Conservation (phyloP, 148 eudicot species). For the Pouteria glomerata region DNA sequence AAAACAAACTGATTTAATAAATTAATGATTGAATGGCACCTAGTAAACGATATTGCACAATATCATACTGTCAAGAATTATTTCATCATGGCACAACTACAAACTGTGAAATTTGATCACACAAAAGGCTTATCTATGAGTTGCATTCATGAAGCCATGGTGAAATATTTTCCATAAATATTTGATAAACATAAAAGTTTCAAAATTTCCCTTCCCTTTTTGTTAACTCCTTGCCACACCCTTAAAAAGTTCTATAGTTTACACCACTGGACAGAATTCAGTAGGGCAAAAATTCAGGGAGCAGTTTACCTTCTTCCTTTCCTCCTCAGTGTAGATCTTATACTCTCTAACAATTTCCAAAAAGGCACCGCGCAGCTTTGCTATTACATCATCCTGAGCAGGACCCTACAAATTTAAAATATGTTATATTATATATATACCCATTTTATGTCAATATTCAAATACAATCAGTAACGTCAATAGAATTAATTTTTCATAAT, state of each 20-base stretch:
- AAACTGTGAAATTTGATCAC: neutral
- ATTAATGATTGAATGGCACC: neutral
- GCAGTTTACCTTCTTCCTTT: constrained; percentile 58
- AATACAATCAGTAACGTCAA: neutral
- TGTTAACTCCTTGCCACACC: neutral
- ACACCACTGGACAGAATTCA: neutral
- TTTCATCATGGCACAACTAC: neutral
- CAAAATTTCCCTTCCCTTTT: neutral
- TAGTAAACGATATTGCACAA: neutral
- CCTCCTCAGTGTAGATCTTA: constrained; percentile 71
- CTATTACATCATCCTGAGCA: constrained; percentile 82
- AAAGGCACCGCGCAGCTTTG: constrained; percentile 69
- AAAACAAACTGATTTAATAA: neutral
- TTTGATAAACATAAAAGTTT: neutral
- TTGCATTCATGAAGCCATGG: neutral
- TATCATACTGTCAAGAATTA: neutral
- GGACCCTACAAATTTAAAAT: constrained; percentile 64
- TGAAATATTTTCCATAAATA: neutral
- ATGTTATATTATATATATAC: neutral
- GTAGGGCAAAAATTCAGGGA: neutral
- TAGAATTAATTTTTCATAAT: too few species aligned
- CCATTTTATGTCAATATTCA: neutral
- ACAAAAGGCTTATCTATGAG: neutral
- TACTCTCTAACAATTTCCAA: constrained; percentile 70
- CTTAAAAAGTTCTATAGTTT: neutral